Base-by-base conservation (phyloP, 805 yeast species). In the Ogataea philodendri region DNA sequence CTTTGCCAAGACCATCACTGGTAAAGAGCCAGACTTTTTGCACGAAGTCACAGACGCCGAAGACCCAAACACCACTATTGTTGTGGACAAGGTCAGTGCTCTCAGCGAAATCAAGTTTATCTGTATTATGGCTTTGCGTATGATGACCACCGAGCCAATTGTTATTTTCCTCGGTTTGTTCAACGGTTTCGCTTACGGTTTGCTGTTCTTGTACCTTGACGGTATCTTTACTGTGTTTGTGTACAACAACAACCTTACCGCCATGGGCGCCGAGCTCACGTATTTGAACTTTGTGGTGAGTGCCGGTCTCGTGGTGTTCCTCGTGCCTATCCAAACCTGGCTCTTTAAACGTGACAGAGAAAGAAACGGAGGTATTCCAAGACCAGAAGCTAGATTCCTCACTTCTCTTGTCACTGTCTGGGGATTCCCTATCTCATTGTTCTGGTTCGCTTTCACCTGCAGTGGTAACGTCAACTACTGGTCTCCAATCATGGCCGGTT, bases 151-250 rank as follows among this genome's bases (percentile, higher is more conserved):
- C 7, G 65, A 60, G 48, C 64, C 65, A 40, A 59, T 60, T 22
- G 48, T 60, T 19, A 49, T 59, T 13, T 58, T 53, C 41, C 49
- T 60, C 35, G 59, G 62, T 45, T 48, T 59, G 4, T 60, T 55
- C 46, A 60, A 60, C 41, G 65, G 65, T 30, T 60, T 60, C 32
- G 57, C 62, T 13, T 60, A 60, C 37, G 65, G 62, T 43, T 43
- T 60, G 32, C 48, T 60, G 30, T 60, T 59, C 54, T 45, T 60
- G 32, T 60, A 60, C 45, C 51, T 52, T 30, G 65, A 59, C 40
- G 65, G 65, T 53, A 57, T 60, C 32, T 60, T 49, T 37, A 55
- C 55, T 36, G 64, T 60, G 30, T 60, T 60, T 32, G 65, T 55
- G 30, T 37, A 17, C 38, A 60, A 60, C 46, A 60, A 60, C 35